These are phyloP conservation scores for Solanum sitiens DNA, from an alignment of 257 asterid species.

Conservation along the genomic window DNA sequence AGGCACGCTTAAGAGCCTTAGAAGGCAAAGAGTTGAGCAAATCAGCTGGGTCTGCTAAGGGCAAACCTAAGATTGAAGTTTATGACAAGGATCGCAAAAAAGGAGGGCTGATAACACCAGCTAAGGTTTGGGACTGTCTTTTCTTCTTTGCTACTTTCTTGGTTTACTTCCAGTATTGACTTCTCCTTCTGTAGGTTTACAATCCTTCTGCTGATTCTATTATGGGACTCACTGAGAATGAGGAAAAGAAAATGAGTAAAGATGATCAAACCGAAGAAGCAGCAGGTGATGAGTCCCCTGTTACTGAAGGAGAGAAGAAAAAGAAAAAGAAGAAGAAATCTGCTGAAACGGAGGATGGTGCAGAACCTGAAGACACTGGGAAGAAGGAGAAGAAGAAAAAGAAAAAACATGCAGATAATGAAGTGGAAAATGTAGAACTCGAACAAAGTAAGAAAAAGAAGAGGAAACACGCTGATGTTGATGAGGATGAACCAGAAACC, in stretches of 20 bases:
- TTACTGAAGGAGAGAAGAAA: slow-evolving; percentile 23
- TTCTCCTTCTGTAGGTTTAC: slow-evolving; percentile 34
- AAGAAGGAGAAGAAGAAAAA: slow-evolving; percentile 48
- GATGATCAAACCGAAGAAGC: slow-evolving; percentile 14
- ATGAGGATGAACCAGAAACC: slow-evolving; percentile 3
- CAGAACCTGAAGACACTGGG: slow-evolving; percentile 23
- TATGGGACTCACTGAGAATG: slow-evolving; percentile 33
- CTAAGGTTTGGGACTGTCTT: slow-evolving; percentile 31
- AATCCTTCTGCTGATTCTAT: slow-evolving; percentile 71
- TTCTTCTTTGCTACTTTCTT: neutral
- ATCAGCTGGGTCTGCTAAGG: slow-evolving; percentile 81
- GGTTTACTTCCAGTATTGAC: neutral
- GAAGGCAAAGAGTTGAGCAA: slow-evolving; percentile 60
- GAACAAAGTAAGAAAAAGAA: slow-evolving; percentile 47
- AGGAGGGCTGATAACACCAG: slow-evolving; percentile 68
- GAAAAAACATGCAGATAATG: slow-evolving; percentile 21
- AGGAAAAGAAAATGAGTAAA: neutral
- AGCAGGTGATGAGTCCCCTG: slow-evolving; percentile 1
- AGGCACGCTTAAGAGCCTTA: slow-evolving; percentile 59
- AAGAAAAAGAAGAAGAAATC: slow-evolving; percentile 32
- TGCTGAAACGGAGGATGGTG: slow-evolving; percentile 20
- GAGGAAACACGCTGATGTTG: slow-evolving; percentile 47
- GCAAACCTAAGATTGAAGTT: slow-evolving; percentile 73
- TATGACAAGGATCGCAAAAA: slow-evolving; percentile 78
- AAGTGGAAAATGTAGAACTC: slow-evolving; percentile 12